Evolutionary conservation across 306 rosid species (phyloP), one percentile per base, ranked within the genome.

Genomic region (Cucurbita argyrosperma): DNA sequence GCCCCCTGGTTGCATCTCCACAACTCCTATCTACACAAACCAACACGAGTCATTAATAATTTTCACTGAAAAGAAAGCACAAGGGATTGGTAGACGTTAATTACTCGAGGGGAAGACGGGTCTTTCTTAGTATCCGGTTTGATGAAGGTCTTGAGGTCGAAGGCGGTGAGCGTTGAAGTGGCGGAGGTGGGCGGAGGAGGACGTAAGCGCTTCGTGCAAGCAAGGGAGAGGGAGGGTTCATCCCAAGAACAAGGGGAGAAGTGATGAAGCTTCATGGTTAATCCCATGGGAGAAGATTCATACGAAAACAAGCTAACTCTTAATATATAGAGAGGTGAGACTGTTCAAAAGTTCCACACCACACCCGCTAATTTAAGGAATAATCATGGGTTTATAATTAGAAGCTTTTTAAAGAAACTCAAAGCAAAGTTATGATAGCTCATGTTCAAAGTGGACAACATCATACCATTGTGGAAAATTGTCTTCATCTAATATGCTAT

Each of bases 241-340:
- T 86, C 96, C 96, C 98, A 92, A 69, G 83, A 80, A 73, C 88
- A 96, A 92, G 96, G 96, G 87, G 96, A 83, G 55, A 85, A 80
- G 75, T 92, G 98, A 79, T 90, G 98, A 70, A 92, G 91, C 98
- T 92, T 92, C 98, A 90, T 92, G 88, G 82, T 88, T 74, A 79
- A 81, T 81, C 84, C 87, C 90, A 86, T 87, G 86, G 76, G 77
- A 30, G 65, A 82, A 82, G 77, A 66, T 75, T 63, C 5, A 19
- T 38, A 75, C 59, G 55, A 72, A 30, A 23, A 49, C 19, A 77
- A 56, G 8, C 53, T 57, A 38, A 53, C 76, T 86, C 52, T 51
- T 37, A 76, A 49, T 76, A 72, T 76, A 76, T 64, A 76, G n/a
- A 53, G 4, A 47, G 4, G 51, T 0, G 11, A 47, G 12, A 11